Evolutionary conservation across 371 early-diverging fungal species (phyloP), one percentile per base, ranked within the genome.

Genomic region (Cokeromyces recurvatus): DNA sequence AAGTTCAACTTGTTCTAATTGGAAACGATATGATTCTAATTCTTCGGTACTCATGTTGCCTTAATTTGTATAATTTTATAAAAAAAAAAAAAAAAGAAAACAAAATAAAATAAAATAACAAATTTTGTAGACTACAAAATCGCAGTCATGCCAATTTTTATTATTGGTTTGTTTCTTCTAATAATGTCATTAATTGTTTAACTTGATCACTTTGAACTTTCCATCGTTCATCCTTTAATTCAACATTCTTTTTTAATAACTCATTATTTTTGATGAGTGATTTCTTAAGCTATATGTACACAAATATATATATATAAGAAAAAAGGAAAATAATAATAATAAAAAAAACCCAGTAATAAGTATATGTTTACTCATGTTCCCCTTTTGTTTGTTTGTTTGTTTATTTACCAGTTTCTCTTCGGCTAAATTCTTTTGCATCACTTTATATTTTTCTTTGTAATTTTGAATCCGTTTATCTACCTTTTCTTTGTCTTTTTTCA

Each of bases 1-100:
- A 56, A 80, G 71, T 36, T 87, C 83, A 38, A 91, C 86, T 68
- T 88, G 86, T 24, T 82, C 81, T 34, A 88, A 66, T 48, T 86
- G 83, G 49, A 80, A 85, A 42, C 74, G 75, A 57, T 89, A 89
- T 12, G 66, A 57, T 51, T 75, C 79, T 27, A 79, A 66, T 54
- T 87, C 87, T 55, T 77, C 75, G 20, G 68, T 61, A 38, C 53
- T 59, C 59, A 59, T 59, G 38, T 15, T 20, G n/a, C n/a, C n/a
- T 41, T 41, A 27, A 27, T 27, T 27, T 27, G 7, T 16, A 12
- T 43, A 27, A 9, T 6, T 35, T 5, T 27, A 7, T 27, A 27
- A 11, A 27, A 27, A 27, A 27, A 27, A 27, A 7, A 27, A 27
- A 7, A 27, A 27, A 7, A 27, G 11, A 27, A 27, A 27, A 27